A percentile compares a stretch with the other conserved stretches of the same genome.
Conservation (phyloP, 140 eudicot genomes). For the Stevia rebaudiana region DNA sequence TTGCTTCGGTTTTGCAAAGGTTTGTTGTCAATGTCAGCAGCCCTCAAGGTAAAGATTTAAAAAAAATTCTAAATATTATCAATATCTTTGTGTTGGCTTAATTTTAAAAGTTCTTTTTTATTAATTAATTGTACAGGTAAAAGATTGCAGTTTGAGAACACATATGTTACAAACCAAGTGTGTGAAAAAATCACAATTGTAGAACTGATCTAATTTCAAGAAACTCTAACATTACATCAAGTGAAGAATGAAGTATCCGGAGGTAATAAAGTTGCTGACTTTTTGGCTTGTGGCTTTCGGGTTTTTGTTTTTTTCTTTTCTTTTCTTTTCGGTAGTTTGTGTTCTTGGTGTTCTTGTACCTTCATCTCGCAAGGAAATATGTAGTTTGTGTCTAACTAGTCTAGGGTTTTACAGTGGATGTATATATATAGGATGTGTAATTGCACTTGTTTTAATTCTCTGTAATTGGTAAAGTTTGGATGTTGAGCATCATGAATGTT, state of each 20-base stretch:
- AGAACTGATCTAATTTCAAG: slow-evolving; percentile 49
- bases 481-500: slow-evolving; percentile 23
- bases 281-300: slow-evolving; percentile 37
- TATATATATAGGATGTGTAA: slow-evolving; percentile 42
- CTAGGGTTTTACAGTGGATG: slow-evolving; percentile 24
- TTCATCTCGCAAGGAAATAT: slow-evolving; percentile 24
- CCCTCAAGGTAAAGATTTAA: slow-evolving; percentile 50
- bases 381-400: slow-evolving; percentile 40
- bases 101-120: not conserved
- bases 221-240: slow-evolving; percentile 48
- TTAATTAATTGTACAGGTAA: slow-evolving; percentile 43
- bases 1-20: slow-evolving; percentile 72
- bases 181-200: slow-evolving; percentile 28
- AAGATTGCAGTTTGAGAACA: slow-evolving; percentile 74
- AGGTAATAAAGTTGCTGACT: slow-evolving; percentile 37
- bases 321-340: slow-evolving; percentile 20
- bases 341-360: slow-evolving; percentile 13
- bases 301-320: slow-evolving; percentile 2
- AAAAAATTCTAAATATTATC: not conserved
- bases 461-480: slow-evolving; percentile 37
- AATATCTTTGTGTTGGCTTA: not conserved
- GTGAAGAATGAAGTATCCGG: slow-evolving; percentile 33
- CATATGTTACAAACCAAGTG: slow-evolving; percentile 55
- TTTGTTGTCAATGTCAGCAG: slow-evolving; percentile 61
- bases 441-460: slow-evolving; percentile 25